A percentile compares a stretch with the other conserved stretches of the same genome.
Conservation (phyloP, 805 yeast genomes). For the Martiniozyma abietophila region DNA sequence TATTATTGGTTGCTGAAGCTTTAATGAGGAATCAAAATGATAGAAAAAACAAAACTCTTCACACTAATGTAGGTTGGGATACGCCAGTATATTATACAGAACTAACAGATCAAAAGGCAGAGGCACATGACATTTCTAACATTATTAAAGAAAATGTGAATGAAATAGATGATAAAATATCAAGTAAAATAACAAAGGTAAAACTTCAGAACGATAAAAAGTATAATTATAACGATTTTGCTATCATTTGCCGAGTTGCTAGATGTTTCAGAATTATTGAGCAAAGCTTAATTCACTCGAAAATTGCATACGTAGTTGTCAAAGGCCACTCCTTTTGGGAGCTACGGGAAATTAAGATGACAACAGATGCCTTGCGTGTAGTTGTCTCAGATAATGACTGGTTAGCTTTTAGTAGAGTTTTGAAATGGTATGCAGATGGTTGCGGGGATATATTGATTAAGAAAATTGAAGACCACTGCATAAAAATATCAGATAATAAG, state of each 20-base stretch:
- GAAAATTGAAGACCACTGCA: constrained; percentile 18
- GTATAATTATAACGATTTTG: constrained; percentile 49
- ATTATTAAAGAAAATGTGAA: constrained; percentile 25
- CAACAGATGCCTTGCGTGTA: constrained; percentile 58
- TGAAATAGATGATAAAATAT: constrained; percentile 14
- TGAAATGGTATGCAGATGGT: constrained; percentile 57
- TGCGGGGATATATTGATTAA: constrained; percentile 45
- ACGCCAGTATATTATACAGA: constrained; percentile 33
- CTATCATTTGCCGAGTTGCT: constrained; percentile 63
- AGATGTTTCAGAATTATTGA: constrained; percentile 53
- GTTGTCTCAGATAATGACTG: constrained; percentile 50
- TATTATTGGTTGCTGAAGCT: constrained; percentile 53
- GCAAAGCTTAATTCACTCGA: constrained; percentile 41
- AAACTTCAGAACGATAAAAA: constrained; percentile 32
- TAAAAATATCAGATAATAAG: too few relatives aligned
- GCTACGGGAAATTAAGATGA: constrained; percentile 51
- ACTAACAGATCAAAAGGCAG: constrained; percentile 36
- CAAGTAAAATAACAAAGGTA: too few relatives aligned
- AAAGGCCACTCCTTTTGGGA: constrained; percentile 81
- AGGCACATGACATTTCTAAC: constrained; percentile 47
- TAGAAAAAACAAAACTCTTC: constrained; percentile 34
- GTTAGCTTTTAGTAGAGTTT: constrained; percentile 46
- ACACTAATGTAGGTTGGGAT: constrained; percentile 35
- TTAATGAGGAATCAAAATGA: constrained; percentile 54
- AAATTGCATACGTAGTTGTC: constrained; percentile 58